Evolutionary conservation across 2,329 filamentous ascomycete genomes (phyloP).

Genomic region (Talaromyces sp.): DNA sequence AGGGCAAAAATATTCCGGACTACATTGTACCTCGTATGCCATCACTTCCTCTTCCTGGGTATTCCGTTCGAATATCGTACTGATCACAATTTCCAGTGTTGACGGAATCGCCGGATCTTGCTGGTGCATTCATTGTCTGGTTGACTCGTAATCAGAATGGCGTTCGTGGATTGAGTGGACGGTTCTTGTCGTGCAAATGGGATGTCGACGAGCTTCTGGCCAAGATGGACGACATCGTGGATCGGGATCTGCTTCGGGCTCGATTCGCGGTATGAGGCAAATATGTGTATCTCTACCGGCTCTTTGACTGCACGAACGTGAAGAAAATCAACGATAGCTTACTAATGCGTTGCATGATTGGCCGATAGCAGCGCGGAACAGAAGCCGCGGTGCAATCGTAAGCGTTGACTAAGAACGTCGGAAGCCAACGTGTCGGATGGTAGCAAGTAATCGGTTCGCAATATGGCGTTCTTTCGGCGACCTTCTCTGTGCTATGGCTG

Average conservation of each 20-base stretch:
- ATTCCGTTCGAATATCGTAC: not conserved
- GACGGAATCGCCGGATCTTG: slow-evolving; percentile 25
- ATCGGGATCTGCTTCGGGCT: slow-evolving; percentile 21
- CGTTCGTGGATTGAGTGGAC: slow-evolving; percentile 19
- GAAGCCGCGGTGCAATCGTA: slow-evolving; percentile 5
- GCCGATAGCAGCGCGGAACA: not conserved
- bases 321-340: not conserved
- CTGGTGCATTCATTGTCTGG: slow-evolving; percentile 26
- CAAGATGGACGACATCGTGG: slow-evolving; percentile 22
- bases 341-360: slow-evolving; percentile 3
- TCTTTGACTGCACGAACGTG: not conserved
- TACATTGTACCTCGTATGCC: slow-evolving; percentile 20
- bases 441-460: not conserved
- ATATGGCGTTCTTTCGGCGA: slow-evolving; percentile 5
- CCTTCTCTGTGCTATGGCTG: not conserved
- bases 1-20: slow-evolving; percentile 27
- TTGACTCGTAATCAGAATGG: slow-evolving; percentile 21
- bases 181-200: slow-evolving; percentile 24
- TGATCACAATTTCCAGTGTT: slow-evolving; percentile 19
- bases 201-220: slow-evolving; percentile 21
- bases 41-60: not conserved
- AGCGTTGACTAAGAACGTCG: not conserved
- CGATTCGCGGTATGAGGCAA: slow-evolving; percentile 14
- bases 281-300: not conserved
- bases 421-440: not conserved